Base-by-base conservation (phyloP, 1,284 basidiomycete species). In the Entoloma clypeatum region DNA sequence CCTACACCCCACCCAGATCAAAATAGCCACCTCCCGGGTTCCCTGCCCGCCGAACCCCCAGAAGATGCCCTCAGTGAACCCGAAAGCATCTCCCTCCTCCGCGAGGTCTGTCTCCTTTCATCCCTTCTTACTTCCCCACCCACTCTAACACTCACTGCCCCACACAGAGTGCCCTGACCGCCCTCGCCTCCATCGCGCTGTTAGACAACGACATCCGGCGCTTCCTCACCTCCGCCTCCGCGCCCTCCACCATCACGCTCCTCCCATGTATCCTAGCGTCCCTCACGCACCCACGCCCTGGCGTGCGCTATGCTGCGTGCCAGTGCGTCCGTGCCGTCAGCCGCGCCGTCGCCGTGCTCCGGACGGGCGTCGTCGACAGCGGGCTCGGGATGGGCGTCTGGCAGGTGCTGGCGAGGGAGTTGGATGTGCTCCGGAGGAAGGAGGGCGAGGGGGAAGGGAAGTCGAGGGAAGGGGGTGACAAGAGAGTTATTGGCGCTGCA, bases 301-400 rank as follows among this genome's bases (percentile, higher is more conserved):
- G 86, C 1, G 83, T 93, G 1, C 78, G 91, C 5, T 88, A 87
- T 33, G 86, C 87, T 0, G 86, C 88, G 0, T 91, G 88, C 56
- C 91, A 93, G 55, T 86, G 86, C 50, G 74, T 89, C 1, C 72
- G 92, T n/a, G 85, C 86, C 0, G 67, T 95, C 24, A 80, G 80
- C 32, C 76, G 92, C 14, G 81, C 81, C 1, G 80, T 92, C 0
- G 76, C 81, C 0, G 82, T 92, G 2, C 64, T 93, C 29, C 70
- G 89, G 17, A 94, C 91, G 24, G 90, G 78, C 43, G 72, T 95
- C 7, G 75, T 91, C 7, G 92, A 95, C 55, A 80, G 77, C 18
- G 89, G 86, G 1, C 67, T 92, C 5, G 90, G 86, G 0, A 65
- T 80, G 55, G 72, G 75, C 13, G 71, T 94, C 3, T 79, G 65